Base-by-base conservation (phyloP, 805 yeast species). In the Nakazawaea holstii region DNA sequence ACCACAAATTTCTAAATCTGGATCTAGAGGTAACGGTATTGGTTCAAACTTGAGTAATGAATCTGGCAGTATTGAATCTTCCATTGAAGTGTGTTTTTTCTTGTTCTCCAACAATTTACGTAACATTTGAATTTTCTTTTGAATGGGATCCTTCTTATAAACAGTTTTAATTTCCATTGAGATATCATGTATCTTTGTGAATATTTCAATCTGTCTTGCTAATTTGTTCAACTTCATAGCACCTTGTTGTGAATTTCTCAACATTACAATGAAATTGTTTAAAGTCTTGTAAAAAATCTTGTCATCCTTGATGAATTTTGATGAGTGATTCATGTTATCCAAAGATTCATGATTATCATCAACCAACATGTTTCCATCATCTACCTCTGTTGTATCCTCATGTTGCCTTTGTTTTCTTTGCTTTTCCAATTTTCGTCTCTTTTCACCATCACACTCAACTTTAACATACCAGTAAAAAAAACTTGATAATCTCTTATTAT, bases 391-490 rank as follows among this genome's bases (percentile, higher is more conserved):
- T 24, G 49, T 70, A 58, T 48, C 53, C 36, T 45, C 50, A 4
- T 45, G 35, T 3, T 39, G 36, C 28, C 39, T n/a, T 27, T 35
- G 39, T 9, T 31, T 14, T 29, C 29, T 31, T 8, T 28, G 14
- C 8, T 39, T 32, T 8, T 39, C 20, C 33, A 20, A 5, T 20
- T 39, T 31, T 6, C 43, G 13, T 8, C 20, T 39, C 32, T 64
- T 59, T 33, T 74, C 77, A 49, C 87, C 96, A 56, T 84, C 88
- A 29, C 84, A 77, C 58, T 92, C 97, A 1, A 95, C 96, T 53
- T 82, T 84, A 43, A 94, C 76, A 59, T 84, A 88, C 98, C 99
- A 94, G 62, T 88, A 91, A 51, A 95, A 80, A 59, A 77, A 88
- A 59, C 83, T 90, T 0, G 96, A 94, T 36, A 95, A 68, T 15